Evolutionary conservation across 345 rosid genomes (phyloP), one percentile per base, ranked within the genome.

Genomic region (Populus ilicifolia): DNA sequence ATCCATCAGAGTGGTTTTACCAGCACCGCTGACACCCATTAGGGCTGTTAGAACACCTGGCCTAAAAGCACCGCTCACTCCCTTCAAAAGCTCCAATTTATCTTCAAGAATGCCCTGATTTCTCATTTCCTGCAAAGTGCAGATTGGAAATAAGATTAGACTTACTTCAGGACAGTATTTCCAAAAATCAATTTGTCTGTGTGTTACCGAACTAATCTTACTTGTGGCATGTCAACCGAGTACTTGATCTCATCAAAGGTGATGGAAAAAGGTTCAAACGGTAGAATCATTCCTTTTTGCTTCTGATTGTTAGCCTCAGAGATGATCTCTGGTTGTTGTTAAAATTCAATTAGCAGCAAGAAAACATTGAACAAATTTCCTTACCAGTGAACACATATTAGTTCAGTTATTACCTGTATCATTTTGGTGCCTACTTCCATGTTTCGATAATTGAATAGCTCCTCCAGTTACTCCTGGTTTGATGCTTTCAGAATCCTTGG

Each of bases 1-100:
- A 87, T 93, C 97, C 97, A 93, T 91, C 73, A 93, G 69, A 72
- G 97, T 93, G n/a, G 97, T 91, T 83, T 93, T 93, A 4, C 97
- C 97, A 21, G 97, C 96, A 10, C 96, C 96, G 23, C 92, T 88
- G 21, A 89, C 93, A 70, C 93, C 95, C 95, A 91, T 91, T 56
- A 89, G 81, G 80, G 94, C 94, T 8, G 97, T 92, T 1, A 92
- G 92, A 80, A 92, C 92, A 1, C 97, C 97, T 10, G 97, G 97
- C 83, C 95, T 86, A 80, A 92, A 92, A 41, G 97, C 86, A 69
- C 97, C 96, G 56, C 90, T 93, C 23, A 93, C 94, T 46, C 92
- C 89, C 80, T 86, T 91, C 80, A 93, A 74, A 29, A 91, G 86
- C 61, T 86, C 89, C 86, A 93, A 79, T 79, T 69, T 91, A 59